A percentile compares a stretch with the other conserved stretches of the same genome.
phyloP scores from a whole-genome alignment of 306 rosid genomes.

The Dryas alaskensis region DNA sequence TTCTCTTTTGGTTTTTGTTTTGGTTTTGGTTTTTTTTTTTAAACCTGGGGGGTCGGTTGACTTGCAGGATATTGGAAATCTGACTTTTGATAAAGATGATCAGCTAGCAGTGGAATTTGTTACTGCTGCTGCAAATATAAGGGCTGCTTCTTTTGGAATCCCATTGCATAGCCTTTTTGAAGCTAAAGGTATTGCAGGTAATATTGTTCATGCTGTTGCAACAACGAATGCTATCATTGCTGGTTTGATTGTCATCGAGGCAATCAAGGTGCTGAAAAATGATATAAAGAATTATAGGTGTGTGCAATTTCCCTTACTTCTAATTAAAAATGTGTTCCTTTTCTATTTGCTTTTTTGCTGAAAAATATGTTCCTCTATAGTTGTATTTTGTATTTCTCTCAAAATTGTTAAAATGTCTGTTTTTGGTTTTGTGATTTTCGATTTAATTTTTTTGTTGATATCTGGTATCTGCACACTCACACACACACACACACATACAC shows the following conservation, averaged over 20 bases:
- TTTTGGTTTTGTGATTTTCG: conserved; percentile 1
- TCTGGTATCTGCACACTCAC: background rate
- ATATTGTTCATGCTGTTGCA: conserved; percentile 98
- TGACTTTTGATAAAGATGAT: conserved; percentile 96
- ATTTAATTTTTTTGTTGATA: background rate
- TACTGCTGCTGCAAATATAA: conserved; percentile 93
- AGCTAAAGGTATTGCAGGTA: conserved; percentile 99
- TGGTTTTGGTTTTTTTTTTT: background rate
- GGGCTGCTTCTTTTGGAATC: conserved; percentile 91
- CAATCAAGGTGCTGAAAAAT: conserved; percentile 85
- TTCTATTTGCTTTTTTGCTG: background rate
- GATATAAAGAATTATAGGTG: conserved; percentile 73
- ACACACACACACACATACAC: background rate
- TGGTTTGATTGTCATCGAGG: conserved; percentile 96
- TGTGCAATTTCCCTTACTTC: conserved; percentile 27
- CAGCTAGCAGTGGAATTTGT: conserved; percentile 97
- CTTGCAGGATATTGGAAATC: conserved; percentile 80
- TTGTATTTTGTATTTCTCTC: background rate
- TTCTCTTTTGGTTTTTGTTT: background rate
- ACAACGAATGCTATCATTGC: conserved; percentile 96
- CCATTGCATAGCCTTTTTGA: conserved; percentile 95
- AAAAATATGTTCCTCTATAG: background rate
- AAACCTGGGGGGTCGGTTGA: conserved; percentile 8
- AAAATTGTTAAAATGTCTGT: background rate
- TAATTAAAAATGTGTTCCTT: background rate